Evolutionary conservation across 805 yeast genomes (phyloP).

Genomic region (Candida ovalis): DNA sequence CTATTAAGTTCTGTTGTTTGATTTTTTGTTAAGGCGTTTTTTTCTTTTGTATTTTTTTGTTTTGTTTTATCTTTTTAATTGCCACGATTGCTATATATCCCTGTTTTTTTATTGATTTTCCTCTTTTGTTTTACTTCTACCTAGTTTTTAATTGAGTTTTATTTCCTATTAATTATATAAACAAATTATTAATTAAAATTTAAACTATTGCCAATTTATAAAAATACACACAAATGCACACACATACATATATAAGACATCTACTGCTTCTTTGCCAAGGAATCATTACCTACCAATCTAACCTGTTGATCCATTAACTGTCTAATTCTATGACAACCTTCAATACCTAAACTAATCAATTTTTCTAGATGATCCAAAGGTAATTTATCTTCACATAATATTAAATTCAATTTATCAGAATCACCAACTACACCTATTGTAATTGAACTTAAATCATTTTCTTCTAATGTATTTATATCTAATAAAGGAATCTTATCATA

Average conservation of each 20-base stretch:
- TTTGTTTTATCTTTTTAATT: too few species aligned
- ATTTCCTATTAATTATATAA: background rate
- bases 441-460: slow-evolving; percentile 72
- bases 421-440: slow-evolving; percentile 85
- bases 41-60: background rate
- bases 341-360: slow-evolving; percentile 74
- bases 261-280: slow-evolving; percentile 25
- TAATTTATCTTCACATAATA: slow-evolving; percentile 78
- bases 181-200: too few species aligned
- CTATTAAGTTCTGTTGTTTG: background rate
- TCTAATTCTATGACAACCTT: slow-evolving; percentile 80
- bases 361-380: slow-evolving; percentile 78
- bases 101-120: too few species aligned
- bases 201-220: too few species aligned
- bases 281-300: slow-evolving; percentile 63
- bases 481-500: slow-evolving; percentile 72
- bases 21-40: background rate
- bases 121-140: too few species aligned
- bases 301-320: slow-evolving; percentile 85
- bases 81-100: too few species aligned
- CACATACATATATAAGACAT: background rate
- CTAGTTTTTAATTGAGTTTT: too few species aligned
- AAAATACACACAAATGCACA: background rate
- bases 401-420: slow-evolving; percentile 70
- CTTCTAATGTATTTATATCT: slow-evolving; percentile 82